Base-by-base conservation (phyloP, 495 filamentous ascomycete genomes). In the Hyaloscypha variabilis region DNA sequence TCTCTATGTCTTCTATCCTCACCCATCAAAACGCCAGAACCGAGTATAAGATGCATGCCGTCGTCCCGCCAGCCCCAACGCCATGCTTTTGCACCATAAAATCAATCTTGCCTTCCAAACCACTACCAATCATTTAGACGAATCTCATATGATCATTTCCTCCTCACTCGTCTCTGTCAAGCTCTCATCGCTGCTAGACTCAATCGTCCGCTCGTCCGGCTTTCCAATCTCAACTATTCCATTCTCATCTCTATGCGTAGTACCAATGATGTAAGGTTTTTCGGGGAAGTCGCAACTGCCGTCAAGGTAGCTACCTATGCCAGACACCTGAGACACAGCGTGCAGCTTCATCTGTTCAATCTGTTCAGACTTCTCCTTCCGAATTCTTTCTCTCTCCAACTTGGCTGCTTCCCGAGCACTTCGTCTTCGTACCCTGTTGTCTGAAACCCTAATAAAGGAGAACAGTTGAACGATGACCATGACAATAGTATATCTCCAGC, bases 401-500 rank as follows among this genome's bases (percentile, higher is more conserved):
- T 50, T 67, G 19, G 61, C 64, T 49, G 60, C 60, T 25, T 59
- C 34, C 36, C 58, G 66, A 8, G 60, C 56, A 14, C 25, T 60
- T 62, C 57, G 62, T 54, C 60, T 67, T 59, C 25, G n/a, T 17
- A 53, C 42, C 26, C 71, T 66, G 36, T 69, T 73, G 34, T 67
- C 71, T 21, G 26, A 42, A 2, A 73, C 67, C 42, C 57, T 57
- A 21, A 64, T 69, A 66, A 67, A 70, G 2, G 69, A 70, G 5
- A 72, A 52, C 11, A 72, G 19, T 52, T 74, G 72, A 0, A 72
- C 31, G 2, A 69, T 28, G 25, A 74, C 69, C 69, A 74, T 74
- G 31, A 74, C 21, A 0, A 49, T 62, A 3, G 77, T 78, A 34
- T 78, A 79, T 54, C 70, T 71, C 76, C 74, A 78, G 61, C 77